Evolutionary conservation across 257 asterid genomes (phyloP).

Genomic region (Jaltomata sinuosa): DNA sequence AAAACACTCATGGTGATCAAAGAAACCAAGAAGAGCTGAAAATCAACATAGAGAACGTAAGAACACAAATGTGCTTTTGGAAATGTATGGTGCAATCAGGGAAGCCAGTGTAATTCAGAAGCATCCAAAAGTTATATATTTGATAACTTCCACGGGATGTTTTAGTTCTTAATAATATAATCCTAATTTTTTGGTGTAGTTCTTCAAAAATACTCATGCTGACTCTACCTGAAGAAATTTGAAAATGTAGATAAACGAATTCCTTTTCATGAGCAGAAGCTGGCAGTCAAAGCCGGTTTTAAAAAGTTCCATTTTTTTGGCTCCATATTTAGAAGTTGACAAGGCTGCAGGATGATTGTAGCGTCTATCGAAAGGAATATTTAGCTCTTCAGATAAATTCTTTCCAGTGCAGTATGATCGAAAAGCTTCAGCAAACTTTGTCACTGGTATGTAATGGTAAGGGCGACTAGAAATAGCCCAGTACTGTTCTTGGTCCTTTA

Average conservation of each 20-base stretch:
- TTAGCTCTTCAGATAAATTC: slow-evolving; percentile 51
- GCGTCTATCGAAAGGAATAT: slow-evolving; percentile 66
- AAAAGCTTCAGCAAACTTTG: slow-evolving; percentile 72
- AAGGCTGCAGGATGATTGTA: slow-evolving; percentile 90
- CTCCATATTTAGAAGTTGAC: slow-evolving; percentile 70
- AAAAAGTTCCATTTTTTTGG: slow-evolving; percentile 59
- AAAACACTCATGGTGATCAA: slow-evolving; percentile 91
- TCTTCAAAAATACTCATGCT: not conserved
- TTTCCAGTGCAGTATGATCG: slow-evolving; percentile 50
- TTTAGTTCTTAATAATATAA: not conserved
- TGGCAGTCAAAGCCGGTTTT: slow-evolving; percentile 77
- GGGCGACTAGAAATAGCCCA: slow-evolving; percentile 69
- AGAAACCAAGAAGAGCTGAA: slow-evolving; percentile 83
- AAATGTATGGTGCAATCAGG: not conserved
- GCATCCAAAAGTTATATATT: not conserved
- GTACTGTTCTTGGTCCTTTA: slow-evolving; percentile 90
- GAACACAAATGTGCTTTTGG: slow-evolving; percentile 8
- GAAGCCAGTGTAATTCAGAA: not conserved
- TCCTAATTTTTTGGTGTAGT: not conserved
- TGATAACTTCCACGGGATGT: no score
- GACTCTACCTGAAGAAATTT: slow-evolving; percentile 76
- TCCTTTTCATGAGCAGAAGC: slow-evolving; percentile 82
- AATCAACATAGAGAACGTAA: slow-evolving; percentile 7
- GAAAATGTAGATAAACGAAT: slow-evolving; percentile 71
- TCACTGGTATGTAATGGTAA: slow-evolving; percentile 54